Evolutionary conservation across 1,139 yeast species (phyloP).

Genomic region (Yamadazyma taylorii): DNA sequence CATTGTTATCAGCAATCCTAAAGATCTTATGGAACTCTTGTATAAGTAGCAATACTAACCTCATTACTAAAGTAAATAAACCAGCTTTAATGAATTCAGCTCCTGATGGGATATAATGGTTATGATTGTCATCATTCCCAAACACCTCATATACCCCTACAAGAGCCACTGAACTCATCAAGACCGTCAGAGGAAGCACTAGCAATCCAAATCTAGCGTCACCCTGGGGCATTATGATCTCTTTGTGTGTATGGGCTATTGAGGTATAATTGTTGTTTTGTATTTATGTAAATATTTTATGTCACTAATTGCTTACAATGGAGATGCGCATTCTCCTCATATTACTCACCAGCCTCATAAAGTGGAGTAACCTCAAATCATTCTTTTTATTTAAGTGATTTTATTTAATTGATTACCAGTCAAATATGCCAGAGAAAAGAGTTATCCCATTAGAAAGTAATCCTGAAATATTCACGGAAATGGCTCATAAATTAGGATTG

Average conservation of each 20-base stretch:
- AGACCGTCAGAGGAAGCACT: too few relatives aligned
- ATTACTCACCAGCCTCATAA: too few relatives aligned
- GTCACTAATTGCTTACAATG: too few relatives aligned
- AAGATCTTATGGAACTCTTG: conserved; percentile 13
- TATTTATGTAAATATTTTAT: too few relatives aligned
- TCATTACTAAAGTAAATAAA: conserved; percentile 11
- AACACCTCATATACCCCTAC: neutral
- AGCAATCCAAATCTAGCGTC: conserved; percentile 1
- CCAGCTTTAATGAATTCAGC: conserved; percentile 12
- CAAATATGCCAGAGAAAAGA: conserved; percentile 14
- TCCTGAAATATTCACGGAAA: conserved; percentile 78
- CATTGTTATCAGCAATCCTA: conserved; percentile 10
- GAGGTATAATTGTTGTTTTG: too few relatives aligned
- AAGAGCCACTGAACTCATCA: too few relatives aligned
- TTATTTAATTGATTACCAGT: too few relatives aligned
- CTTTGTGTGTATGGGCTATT: conserved; percentile 1
- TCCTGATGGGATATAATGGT: conserved; percentile 6
- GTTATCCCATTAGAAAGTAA: conserved; percentile 91
- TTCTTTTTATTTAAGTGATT: too few relatives aligned
- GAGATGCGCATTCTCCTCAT: too few relatives aligned
- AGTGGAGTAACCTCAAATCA: too few relatives aligned
- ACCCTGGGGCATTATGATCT: neutral
- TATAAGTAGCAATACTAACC: conserved; percentile 9
- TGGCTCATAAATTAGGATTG: conserved; percentile 70
- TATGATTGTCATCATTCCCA: conserved; percentile 1